Base-by-base conservation (phyloP, 2,329 filamentous ascomycete species). In the Didymella sp. region DNA sequence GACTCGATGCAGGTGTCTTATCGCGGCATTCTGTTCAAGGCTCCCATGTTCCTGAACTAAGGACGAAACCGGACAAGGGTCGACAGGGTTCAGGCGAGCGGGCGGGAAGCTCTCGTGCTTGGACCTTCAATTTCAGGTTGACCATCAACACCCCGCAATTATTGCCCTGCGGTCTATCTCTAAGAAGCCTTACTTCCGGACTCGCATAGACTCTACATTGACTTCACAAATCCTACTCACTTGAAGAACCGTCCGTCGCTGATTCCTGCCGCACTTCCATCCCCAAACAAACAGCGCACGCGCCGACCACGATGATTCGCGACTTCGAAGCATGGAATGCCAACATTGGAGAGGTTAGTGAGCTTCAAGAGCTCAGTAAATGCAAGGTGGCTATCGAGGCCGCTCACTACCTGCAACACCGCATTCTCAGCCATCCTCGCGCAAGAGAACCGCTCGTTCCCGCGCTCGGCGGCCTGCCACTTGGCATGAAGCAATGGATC, bases 361-460 rank as follows among this genome's bases (percentile, higher is more conserved):
- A 87, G 57, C 77, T 96, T 65, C 82, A 87, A 59, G 85, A 90
- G 61, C 82, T 97, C 67, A 86, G 89, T 72, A 89, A 88, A 73
- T 86, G 86, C 58, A 85, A 88, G 51, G 85, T 97, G 68, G 93
- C 89, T 63, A 87, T 98, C 70, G 93, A 97, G 80, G 95, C 94
- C 53, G 89, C 90, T 50, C 90, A 96, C 77, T 98, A 95, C 76
- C 85, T 99, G 62, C 85, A 89, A 74, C 66, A 64, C 46, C 87
- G 88, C 58, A 85, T 96, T 64, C 86, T 96, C 69, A 70, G 71
- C 56, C 68, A 70, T 19, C 63, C 68, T 15, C 67, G 66, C 54
- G 88, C 86, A 42, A 89, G 91, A 72, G 95, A 99, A 76, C 93
- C 94, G 38, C 87, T 99, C 30, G 85, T 98, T 30, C 87, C 92